phyloP scores from a whole-genome alignment of 805 yeast species.

The Ogataea pini region DNA sequence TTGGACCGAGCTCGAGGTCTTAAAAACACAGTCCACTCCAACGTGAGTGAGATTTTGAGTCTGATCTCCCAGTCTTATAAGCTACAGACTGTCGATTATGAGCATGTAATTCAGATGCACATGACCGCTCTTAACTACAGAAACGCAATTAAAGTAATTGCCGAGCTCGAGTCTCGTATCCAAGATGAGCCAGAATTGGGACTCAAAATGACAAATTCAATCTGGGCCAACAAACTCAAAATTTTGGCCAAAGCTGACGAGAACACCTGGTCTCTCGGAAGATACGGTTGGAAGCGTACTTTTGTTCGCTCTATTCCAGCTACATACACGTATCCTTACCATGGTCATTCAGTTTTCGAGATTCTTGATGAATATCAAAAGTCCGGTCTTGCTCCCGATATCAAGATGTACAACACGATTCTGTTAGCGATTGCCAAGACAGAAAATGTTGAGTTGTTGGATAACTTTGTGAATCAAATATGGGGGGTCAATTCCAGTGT shows the following conservation, averaged over 20 bases:
- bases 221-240: slow-evolving; percentile 30
- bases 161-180: slow-evolving; percentile 21
- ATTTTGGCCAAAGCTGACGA: slow-evolving; percentile 27
- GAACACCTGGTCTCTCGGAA: slow-evolving; percentile 28
- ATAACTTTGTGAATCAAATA: slow-evolving; percentile 24
- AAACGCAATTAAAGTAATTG: slow-evolving; percentile 25
- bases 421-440: slow-evolving; percentile 32
- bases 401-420: slow-evolving; percentile 26
- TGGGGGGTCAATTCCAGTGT: slow-evolving; percentile 30
- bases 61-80: slow-evolving; percentile 6
- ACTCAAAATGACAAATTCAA: slow-evolving; percentile 21
- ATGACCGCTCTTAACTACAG: slow-evolving; percentile 16
- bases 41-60: slow-evolving; percentile 7
- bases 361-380: slow-evolving; percentile 23
- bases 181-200: slow-evolving; percentile 1
- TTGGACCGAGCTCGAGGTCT: slow-evolving; percentile 9
- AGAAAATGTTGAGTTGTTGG: slow-evolving; percentile 28
- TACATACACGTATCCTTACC: slow-evolving; percentile 17
- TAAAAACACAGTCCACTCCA: slow-evolving; percentile 11
- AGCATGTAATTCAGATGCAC: slow-evolving; percentile 26
- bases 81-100: slow-evolving; percentile 27
- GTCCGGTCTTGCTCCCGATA: slow-evolving; percentile 23
- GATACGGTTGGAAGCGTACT: slow-evolving; percentile 22
- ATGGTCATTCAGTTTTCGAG: slow-evolving; percentile 14
- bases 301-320: slow-evolving; percentile 13